phyloP scores from a whole-genome alignment of 163 green algal genomes.

The Chlorella variabilis region DNA sequence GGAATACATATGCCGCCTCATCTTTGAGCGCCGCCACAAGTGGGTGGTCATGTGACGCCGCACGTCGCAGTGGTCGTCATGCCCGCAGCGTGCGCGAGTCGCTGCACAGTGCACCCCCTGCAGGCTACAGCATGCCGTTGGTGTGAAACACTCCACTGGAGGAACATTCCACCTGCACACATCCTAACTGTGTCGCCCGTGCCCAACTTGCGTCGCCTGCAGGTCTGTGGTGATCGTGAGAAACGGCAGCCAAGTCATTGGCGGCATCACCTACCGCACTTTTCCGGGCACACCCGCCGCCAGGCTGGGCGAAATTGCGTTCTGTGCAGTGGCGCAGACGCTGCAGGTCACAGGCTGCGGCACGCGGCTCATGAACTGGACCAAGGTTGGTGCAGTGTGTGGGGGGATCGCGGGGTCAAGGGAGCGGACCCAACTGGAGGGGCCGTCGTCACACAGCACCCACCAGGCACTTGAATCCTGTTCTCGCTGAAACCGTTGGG shows the following conservation, averaged over 20 bases:
- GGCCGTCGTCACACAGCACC: too few species aligned
- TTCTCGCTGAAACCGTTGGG: too few species aligned
- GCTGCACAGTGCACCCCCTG: too few species aligned
- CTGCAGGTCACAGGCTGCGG: conserved; percentile 97
- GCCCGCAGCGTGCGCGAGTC: too few species aligned
- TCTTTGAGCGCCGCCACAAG: conserved; percentile 78
- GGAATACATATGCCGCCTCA: conserved; percentile 91
- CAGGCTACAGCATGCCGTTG: too few species aligned
- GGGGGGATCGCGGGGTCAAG: too few species aligned
- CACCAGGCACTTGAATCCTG: too few species aligned
- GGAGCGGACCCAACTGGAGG: too few species aligned
- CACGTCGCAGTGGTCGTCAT: neutral
- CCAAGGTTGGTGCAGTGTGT: conserved; percentile 84
- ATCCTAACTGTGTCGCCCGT: too few species aligned
- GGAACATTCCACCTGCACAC: too few species aligned
- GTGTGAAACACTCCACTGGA: too few species aligned
- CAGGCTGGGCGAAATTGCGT: conserved; percentile 96
- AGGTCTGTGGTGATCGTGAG: conserved; percentile 70
- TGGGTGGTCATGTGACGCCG: neutral
- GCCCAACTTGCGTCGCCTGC: too few species aligned
- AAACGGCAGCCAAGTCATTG: conserved; percentile 80
- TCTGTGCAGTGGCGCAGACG: conserved; percentile 92
- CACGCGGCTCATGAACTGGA: conserved; percentile 98
- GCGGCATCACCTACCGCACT: conserved; percentile 96
- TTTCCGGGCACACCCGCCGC: conserved; percentile 69